Percentiles rank a stretch among this genome's conserved stretches.
These are phyloP conservation scores for Penicillium diatomitis DNA, from an alignment of 495 filamentous ascomycete genomes.

Conservation along the genomic window DNA sequence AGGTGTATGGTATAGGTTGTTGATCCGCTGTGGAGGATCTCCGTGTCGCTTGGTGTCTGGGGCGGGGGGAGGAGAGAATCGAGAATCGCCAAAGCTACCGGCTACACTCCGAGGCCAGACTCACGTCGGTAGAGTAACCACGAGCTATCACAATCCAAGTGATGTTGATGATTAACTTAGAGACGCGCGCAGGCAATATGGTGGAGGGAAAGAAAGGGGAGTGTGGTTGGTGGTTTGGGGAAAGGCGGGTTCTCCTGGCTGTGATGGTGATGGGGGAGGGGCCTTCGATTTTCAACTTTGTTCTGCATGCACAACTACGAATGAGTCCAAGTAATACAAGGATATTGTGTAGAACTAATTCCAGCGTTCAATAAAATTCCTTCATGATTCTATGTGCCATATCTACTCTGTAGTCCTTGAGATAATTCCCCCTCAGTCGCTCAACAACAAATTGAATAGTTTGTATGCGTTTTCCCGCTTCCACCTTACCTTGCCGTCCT, in stretches of 20 bases:
- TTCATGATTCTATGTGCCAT: too few species aligned
- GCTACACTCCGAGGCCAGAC: conserved; percentile 10
- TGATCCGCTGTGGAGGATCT: conserved; percentile 28
- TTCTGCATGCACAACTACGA: not conserved
- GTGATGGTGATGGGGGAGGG: conserved; percentile 19
- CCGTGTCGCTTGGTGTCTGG: conserved; percentile 41
- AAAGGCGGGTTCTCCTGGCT: conserved; percentile 26
- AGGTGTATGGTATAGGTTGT: conserved; percentile 25
- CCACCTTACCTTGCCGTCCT: not conserved
- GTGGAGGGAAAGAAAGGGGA: conserved; percentile 7
- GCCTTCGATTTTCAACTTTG: not conserved
- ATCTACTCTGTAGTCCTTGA: too few species aligned
- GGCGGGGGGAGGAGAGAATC: conserved; percentile 15
- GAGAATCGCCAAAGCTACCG: conserved; percentile 18
- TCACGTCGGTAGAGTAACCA: not conserved
- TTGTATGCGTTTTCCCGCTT: conserved; percentile 17
- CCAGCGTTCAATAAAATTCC: too few species aligned
- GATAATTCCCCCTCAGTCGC: too few species aligned
- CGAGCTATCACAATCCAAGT: not conserved
- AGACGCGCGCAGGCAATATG: conserved; percentile 1
- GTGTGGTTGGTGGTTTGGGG: conserved; percentile 19
- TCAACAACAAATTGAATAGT: not conserved
- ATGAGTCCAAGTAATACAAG: too few species aligned
- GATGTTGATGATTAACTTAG: conserved; percentile 1
- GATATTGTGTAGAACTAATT: too few species aligned